Evolutionary conservation across 768 basidiomycete species (phyloP), one percentile per base, ranked within the genome.

Genomic region (Boletus fagicola): DNA sequence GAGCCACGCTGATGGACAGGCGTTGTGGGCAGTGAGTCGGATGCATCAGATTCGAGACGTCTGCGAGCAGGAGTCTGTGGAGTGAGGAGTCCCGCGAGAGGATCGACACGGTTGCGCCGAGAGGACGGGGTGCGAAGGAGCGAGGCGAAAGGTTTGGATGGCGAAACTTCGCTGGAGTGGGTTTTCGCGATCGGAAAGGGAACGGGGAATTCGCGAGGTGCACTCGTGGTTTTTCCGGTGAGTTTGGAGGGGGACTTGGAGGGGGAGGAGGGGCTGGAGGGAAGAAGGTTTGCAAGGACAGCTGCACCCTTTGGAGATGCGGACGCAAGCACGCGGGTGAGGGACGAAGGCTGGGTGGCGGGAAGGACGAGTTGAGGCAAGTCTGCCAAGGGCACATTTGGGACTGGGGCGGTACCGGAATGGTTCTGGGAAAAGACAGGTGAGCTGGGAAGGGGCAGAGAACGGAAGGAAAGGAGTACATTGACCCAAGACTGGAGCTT

Each of bases 311-410:
- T 90, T 35, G 90, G 90, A 48, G 90, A 91, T 15, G 83, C 79
- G 38, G 90, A 88, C 22, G 87, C 86, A 51, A 92, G 78, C 18
- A 81, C 80, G 22, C 84, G 83, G 7, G 88, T 91, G 31, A 92
- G 76, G 44, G 83, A 79, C 30, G 90, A 88, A 9, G 84, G 76
- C 67, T 88, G 88, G 15, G 74, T 66, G 4, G 76, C 64, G 15
- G 51, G 60, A 38, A 72, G 64, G n/a, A 75, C 70, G 28, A 92
- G 77, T 53, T 77, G 73, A 51, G 91, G 89, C 7, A 92, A 72
- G 65, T 84, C 78, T 40, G 88, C 86, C 54, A 82, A 65, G 38
- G 90, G 91, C 30, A 91, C 71, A 11, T 75, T 70, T 33, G 89
- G 88, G 18, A 84, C 61, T n/a, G 76, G 63, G 4, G 58, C 48